Percentiles rank a stretch among this genome's conserved stretches.
Evolutionary conservation across 257 asterid genomes (phyloP).

Genomic region (Solanum pinnatisectum): DNA sequence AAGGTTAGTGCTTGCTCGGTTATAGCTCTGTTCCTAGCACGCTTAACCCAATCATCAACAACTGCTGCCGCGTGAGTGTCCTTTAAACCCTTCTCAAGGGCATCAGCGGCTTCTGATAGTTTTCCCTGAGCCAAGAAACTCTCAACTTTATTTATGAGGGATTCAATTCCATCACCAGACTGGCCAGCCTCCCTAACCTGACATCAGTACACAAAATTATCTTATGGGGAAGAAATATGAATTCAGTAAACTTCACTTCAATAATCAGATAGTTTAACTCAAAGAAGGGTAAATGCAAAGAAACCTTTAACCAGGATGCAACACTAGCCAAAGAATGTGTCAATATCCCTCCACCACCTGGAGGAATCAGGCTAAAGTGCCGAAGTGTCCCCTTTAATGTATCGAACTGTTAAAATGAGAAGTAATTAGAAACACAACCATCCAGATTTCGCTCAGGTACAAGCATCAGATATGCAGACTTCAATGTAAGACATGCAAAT

Average conservation of each 20-base stretch:
- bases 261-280: neutral
- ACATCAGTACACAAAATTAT: neutral
- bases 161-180: constrained; percentile 85
- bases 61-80: constrained; percentile 80
- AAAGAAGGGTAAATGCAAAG: neutral
- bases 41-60: constrained; percentile 58
- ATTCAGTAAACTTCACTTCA: neutral
- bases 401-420: constrained; percentile 52
- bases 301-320: constrained; percentile 84
- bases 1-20: constrained; percentile 76
- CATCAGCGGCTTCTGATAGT: constrained; percentile 77
- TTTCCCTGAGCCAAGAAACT: constrained; percentile 66
- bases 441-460: neutral
- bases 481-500: neutral
- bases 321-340: constrained; percentile 75
- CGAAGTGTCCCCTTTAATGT: constrained; percentile 70
- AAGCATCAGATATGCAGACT: neutral
- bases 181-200: constrained; percentile 71
- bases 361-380: constrained; percentile 81
- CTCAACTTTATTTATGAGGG: constrained; percentile 74
- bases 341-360: constrained; percentile 84
- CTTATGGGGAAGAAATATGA: neutral
- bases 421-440: constrained; percentile 1
- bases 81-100: constrained; percentile 69
- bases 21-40: constrained; percentile 68